These are phyloP conservation scores for Ceratobasidium sp. DNA, from an alignment of 1,284 basidiomycete genomes.

Conservation along the genomic window DNA sequence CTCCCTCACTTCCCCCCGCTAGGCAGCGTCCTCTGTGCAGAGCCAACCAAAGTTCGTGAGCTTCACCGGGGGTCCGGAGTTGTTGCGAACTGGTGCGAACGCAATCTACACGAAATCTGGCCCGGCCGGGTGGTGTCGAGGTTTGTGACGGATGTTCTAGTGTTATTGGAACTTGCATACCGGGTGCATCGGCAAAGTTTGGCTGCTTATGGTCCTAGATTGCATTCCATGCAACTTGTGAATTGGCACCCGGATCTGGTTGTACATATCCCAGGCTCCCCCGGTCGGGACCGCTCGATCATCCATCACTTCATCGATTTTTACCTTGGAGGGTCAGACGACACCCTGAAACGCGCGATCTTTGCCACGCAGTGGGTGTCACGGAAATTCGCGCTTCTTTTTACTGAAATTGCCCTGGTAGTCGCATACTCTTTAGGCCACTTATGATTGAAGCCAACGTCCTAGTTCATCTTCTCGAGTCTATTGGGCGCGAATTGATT, in stretches of 20 bases:
- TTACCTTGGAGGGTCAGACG: slow-evolving; percentile 3
- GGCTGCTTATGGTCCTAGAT: background rate
- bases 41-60: background rate
- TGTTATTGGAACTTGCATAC: slow-evolving; percentile 18
- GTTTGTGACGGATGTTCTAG: slow-evolving; percentile 31
- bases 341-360: background rate
- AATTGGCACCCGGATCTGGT: background rate
- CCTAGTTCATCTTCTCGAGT: slow-evolving; percentile 27
- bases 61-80: background rate
- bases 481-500: slow-evolving; percentile 36
- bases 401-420: background rate
- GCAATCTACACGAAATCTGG: background rate
- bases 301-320: slow-evolving; percentile 37
- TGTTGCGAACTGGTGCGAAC: slow-evolving; percentile 23
- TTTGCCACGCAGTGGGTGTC: slow-evolving; percentile 7
- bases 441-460: slow-evolving; percentile 28
- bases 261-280: background rate
- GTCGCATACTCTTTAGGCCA: slow-evolving; percentile 10
- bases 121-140: background rate
- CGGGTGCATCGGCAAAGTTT: slow-evolving; percentile 7
- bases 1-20: slow-evolving; percentile 30
- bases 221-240: slow-evolving; percentile 7
- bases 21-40: slow-evolving; percentile 6
- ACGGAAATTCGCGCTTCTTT: background rate
- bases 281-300: background rate